These are phyloP conservation scores for Lagerstroemia speciosa DNA, from an alignment of 345 rosid species.

Conservation along the genomic window DNA sequence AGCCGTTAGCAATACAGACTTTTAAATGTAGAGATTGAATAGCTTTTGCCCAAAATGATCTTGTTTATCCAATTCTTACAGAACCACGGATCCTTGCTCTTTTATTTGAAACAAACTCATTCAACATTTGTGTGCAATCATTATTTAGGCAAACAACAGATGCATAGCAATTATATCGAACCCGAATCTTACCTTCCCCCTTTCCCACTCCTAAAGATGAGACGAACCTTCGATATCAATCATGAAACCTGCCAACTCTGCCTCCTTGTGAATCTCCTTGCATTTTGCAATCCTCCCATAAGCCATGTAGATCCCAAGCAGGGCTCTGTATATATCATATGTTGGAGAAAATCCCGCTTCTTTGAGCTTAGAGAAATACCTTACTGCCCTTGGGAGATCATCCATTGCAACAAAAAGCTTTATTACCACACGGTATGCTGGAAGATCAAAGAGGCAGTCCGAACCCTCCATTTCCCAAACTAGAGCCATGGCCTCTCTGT, in stretches of 20 bases:
- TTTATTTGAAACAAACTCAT: background rate
- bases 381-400: constrained; percentile 62
- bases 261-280: constrained; percentile 59
- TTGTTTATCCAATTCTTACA: too few relatives aligned
- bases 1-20: background rate
- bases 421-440: constrained; percentile 74
- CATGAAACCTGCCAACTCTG: constrained; percentile 66
- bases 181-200: constrained; percentile 16
- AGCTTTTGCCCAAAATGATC: background rate
- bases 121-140: background rate
- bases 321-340: constrained; percentile 49
- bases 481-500: constrained; percentile 67
- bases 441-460: constrained; percentile 67
- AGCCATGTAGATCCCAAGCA: constrained; percentile 39
- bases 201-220: constrained; percentile 32
- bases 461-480: constrained; percentile 89
- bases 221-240: constrained; percentile 30
- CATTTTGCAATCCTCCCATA: constrained; percentile 64
- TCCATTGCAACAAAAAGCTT: constrained; percentile 62
- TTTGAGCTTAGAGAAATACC: constrained; percentile 73
- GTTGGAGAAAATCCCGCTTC: constrained; percentile 80
- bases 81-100: too few relatives aligned
- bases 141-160: background rate
- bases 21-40: background rate
- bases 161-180: background rate